phyloP scores from a whole-genome alignment of 169 alveolate genomes.

The Eimeria necatrix region DNA sequence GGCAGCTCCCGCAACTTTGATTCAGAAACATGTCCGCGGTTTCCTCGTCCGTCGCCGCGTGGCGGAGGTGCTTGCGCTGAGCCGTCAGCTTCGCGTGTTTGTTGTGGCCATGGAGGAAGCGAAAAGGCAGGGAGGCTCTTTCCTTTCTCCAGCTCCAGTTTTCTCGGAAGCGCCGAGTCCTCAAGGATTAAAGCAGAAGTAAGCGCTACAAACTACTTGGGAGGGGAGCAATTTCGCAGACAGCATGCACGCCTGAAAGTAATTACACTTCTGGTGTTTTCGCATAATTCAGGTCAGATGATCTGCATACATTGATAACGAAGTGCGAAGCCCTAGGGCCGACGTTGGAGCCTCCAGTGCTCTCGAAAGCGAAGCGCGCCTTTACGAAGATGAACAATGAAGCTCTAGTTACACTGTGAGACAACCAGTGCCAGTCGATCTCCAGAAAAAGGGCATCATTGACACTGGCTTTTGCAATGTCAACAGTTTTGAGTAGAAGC shows the following conservation, averaged over 20 bases:
- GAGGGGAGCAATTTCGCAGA: too few relatives aligned
- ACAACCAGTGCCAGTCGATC: not conserved
- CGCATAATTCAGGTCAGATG: not conserved
- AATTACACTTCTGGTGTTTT: not conserved
- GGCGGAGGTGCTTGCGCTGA: conserved; percentile 13
- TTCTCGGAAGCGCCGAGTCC: conserved; percentile 36
- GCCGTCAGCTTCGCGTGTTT: not conserved
- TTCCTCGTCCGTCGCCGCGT: conserved; percentile 27
- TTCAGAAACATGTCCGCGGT: conserved; percentile 41
- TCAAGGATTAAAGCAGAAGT: conserved; percentile 26
- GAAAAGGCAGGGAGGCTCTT: conserved; percentile 20
- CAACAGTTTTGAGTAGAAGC: too few relatives aligned
- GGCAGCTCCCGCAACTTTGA: conserved; percentile 7
- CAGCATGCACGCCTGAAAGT: too few relatives aligned
- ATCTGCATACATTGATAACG: not conserved
- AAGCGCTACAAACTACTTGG: not conserved
- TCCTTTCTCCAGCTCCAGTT: conserved; percentile 5
- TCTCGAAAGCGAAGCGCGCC: not conserved
- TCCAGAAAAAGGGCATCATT: too few relatives aligned
- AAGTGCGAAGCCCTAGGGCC: not conserved
- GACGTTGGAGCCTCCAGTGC: not conserved
- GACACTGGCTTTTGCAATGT: too few relatives aligned
- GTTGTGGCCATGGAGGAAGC: not conserved
- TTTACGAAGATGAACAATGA: not conserved
- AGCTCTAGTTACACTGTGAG: not conserved